Percentiles rank a stretch among this genome's conserved stretches.
These are phyloP conservation scores for Xylaria sp. DNA, from an alignment of 2,329 filamentous ascomycete species.

Conservation along the genomic window DNA sequence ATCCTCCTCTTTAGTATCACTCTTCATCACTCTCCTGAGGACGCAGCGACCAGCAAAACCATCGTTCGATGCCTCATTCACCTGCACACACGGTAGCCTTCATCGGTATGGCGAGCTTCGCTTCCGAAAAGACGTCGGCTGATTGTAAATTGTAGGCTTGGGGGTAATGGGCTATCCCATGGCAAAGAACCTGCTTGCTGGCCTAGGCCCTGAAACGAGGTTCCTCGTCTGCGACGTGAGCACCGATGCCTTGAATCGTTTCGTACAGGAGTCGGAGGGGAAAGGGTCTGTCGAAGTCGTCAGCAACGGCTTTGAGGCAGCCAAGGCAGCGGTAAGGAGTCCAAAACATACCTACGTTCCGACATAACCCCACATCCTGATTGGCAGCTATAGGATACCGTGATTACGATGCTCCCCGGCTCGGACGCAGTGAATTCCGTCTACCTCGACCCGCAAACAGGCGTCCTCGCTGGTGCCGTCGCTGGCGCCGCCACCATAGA, in stretches of 20 bases:
- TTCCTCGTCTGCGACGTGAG: conserved; percentile 42
- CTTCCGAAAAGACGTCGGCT: background rate
- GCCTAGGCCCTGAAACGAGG: conserved; percentile 28
- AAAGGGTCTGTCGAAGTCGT: conserved; percentile 41
- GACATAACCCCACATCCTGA: too few species aligned
- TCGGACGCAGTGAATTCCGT: conserved; percentile 41
- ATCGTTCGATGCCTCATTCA: conserved; percentile 18
- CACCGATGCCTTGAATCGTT: conserved; percentile 39
- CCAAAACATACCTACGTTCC: background rate
- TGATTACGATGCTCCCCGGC: conserved; percentile 46
- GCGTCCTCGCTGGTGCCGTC: conserved; percentile 37
- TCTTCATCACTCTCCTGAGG: too few species aligned
- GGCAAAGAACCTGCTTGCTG: conserved; percentile 38
- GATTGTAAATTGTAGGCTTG: conserved; percentile 28
- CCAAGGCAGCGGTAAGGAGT: conserved; percentile 37
- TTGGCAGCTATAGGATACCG: conserved; percentile 31
- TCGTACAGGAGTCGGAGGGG: conserved; percentile 40
- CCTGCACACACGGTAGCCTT: conserved; percentile 35
- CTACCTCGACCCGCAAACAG: conserved; percentile 39
- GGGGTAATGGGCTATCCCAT: conserved; percentile 42
- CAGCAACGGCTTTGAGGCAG: conserved; percentile 42
- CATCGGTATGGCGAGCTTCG: conserved; percentile 27
- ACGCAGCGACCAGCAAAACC: too few species aligned
- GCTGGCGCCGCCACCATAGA: conserved; percentile 18
- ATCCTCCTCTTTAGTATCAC: background rate